Conservation (phyloP, 2,329 filamentous ascomycete genomes). For the Aspergillus udagawae region DNA sequence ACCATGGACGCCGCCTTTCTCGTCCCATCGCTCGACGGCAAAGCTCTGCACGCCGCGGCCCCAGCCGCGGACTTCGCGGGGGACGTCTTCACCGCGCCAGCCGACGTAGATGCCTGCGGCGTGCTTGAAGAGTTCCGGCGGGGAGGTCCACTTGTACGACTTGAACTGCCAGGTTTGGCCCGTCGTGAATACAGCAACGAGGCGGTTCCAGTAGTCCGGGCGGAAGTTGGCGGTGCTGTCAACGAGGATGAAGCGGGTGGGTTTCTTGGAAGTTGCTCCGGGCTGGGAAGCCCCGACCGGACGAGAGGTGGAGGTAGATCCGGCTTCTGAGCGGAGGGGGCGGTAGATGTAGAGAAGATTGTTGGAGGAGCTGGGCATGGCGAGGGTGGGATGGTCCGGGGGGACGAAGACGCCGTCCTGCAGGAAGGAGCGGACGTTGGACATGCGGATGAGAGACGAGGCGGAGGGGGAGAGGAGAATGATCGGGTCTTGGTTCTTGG, state of each 20-base stretch:
- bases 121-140: conserved; percentile 83
- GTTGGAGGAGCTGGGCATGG: conserved; percentile 53
- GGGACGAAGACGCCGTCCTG: conserved; percentile 77
- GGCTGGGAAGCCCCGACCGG: conserved; percentile 53
- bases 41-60: conserved; percentile 77
- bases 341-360: conserved; percentile 86
- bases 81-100: conserved; percentile 79
- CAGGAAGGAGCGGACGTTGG: conserved; percentile 93
- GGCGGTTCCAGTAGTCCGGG: conserved; percentile 93
- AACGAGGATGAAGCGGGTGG: conserved; percentile 90
- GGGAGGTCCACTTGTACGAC: conserved; percentile 91
- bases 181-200: conserved; percentile 95
- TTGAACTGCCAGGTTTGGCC: conserved; percentile 99
- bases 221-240: conserved; percentile 94
- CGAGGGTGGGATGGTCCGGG: conserved; percentile 59
- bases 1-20: conserved; percentile 38
- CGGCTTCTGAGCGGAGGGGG: conserved; percentile 53
- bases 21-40: conserved; percentile 77
- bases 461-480: conserved; percentile 95
- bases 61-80: conserved; percentile 75
- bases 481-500: conserved; percentile 69
- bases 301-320: conserved; percentile 23
- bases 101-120: conserved; percentile 85
- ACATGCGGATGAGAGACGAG: conserved; percentile 88
- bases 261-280: conserved; percentile 44